Base-by-base conservation (phyloP, 2,329 filamentous ascomycete species). In the Fusarium devonianum region DNA sequence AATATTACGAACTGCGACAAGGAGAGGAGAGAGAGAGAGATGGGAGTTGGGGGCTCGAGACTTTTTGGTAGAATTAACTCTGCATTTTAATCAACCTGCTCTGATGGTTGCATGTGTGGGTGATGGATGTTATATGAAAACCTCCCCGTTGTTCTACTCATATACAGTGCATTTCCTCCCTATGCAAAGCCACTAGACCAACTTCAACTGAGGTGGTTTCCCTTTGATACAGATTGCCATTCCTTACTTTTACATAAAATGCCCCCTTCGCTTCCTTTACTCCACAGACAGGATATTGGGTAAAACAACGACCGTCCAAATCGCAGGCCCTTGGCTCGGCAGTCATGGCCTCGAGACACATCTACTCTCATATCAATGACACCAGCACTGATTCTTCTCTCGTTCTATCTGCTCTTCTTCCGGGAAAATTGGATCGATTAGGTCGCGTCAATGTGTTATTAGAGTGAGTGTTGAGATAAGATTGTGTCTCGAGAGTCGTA, bases 31-130 rank as follows among this genome's bases (percentile, higher is more conserved):
- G 45, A 49, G 49, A 56, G 58, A 46, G 48, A 62, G 62, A 47
- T 49, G 55, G 58, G 60, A 58, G 53, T 62, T 53, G 45, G 48
- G 14, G 54, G 60, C 46, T 45, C 23, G 56, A 41, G 43, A 60
- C 45, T 32, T 43, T 58, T 44, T 44, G 45, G 17, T 63, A 38
- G 49, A 64, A 47, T 52, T 49, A 13, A 45, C 53, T 56, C 53
- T 9, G 53, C 39, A 60, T 52, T 54, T 46, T 53, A 44, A 23
- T 29, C 46, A 39, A 54, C 49, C 43, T 49, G 28, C 25, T n/a
- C n/a, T n/a, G n/a, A n/a, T n/a, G n/a, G n/a, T n/a, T n/a, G n/a
- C n/a, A n/a, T n/a, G n/a, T n/a, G n/a, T n/a, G n/a, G n/a, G n/a
- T n/a, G n/a, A n/a, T n/a, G n/a, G n/a, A n/a, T n/a, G n/a, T n/a